These are phyloP conservation scores for Elongisporangium anandrum DNA, from an alignment of 352 stramenopile species.

Conservation along the genomic window DNA sequence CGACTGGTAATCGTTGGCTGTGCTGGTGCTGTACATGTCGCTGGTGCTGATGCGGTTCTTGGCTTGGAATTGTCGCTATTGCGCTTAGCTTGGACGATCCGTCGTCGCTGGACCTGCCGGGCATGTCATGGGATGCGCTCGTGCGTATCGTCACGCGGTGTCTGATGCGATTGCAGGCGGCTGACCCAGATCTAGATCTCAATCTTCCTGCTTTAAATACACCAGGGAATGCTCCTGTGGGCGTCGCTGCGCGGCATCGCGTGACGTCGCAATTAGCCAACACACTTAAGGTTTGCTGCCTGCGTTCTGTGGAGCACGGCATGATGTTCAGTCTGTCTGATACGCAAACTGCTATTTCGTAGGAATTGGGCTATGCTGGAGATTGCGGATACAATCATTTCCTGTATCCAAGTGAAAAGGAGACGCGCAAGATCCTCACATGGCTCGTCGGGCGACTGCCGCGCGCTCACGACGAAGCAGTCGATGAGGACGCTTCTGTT, in stretches of 20 bases:
- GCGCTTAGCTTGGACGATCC: neutral
- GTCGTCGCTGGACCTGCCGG: constrained; percentile 4
- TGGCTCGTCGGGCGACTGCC: constrained; percentile 82
- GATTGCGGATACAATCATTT: constrained; percentile 90
- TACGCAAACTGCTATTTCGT: constrained; percentile 1
- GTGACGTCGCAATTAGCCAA: constrained; percentile 67
- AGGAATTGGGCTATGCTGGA: constrained; percentile 77
- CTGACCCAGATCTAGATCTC: constrained; percentile 20
- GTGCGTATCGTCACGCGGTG: constrained; percentile 43
- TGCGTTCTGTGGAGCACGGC: too few species aligned
- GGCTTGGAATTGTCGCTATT: neutral
- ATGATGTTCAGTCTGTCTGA: too few species aligned
- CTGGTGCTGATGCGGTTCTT: neutral
- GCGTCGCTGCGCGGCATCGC: constrained; percentile 72
- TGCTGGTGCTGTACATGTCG: neutral
- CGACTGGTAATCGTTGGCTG: constrained; percentile 30
- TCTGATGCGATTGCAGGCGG: constrained; percentile 28
- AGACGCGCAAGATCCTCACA: constrained; percentile 73
- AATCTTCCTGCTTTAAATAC: constrained; percentile 8
- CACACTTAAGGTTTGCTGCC: constrained; percentile 56
- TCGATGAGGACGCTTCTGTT: constrained; percentile 14
- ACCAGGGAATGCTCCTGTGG: constrained; percentile 21
- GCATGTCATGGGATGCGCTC: constrained; percentile 39
- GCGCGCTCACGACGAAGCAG: constrained; percentile 16
- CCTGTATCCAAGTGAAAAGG: constrained; percentile 82